Conservation (phyloP, 805 yeast genomes). For the Priceomyces medius region DNA sequence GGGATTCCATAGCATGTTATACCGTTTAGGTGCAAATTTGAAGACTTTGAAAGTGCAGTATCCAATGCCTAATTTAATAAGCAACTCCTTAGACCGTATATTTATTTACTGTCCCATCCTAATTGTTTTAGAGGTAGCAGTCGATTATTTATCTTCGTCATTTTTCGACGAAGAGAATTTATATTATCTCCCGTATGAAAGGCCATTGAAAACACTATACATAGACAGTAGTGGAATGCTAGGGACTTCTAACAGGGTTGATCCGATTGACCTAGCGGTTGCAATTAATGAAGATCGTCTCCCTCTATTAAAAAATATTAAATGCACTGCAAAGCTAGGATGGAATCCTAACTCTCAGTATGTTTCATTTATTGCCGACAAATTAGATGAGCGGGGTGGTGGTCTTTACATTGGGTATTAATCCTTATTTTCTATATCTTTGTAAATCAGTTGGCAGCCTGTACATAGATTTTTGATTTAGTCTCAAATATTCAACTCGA, state of each 20-base stretch:
- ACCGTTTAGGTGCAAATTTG: slow-evolving; percentile 64
- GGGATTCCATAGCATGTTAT: slow-evolving; percentile 61
- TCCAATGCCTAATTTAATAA: slow-evolving; percentile 82
- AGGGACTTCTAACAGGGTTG: slow-evolving; percentile 79
- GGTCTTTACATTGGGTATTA: slow-evolving; percentile 58
- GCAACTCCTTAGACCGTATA: slow-evolving; percentile 68
- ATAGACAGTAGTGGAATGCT: slow-evolving; percentile 83
- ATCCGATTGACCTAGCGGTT: slow-evolving; percentile 84
- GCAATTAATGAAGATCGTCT: slow-evolving; percentile 79
- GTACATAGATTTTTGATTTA: slow-evolving; percentile 1
- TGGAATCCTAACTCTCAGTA: slow-evolving; percentile 64
- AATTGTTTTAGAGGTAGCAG: slow-evolving; percentile 60
- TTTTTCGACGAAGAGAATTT: slow-evolving; percentile 37
- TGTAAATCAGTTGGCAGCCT: neutral
- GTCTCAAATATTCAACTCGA: no score
- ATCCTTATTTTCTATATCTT: neutral
- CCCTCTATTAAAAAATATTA: slow-evolving; percentile 61
- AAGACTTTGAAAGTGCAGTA: slow-evolving; percentile 66
- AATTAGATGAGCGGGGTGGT: slow-evolving; percentile 73
- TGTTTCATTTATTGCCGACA: slow-evolving; percentile 53
- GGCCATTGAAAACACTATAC: slow-evolving; percentile 61
- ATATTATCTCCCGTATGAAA: slow-evolving; percentile 18
- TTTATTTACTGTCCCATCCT: slow-evolving; percentile 78
- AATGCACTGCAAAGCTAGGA: slow-evolving; percentile 75
- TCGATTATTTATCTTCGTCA: slow-evolving; percentile 66